Conservation (phyloP, 768 basidiomycete species). For the Sporobolomyces phaffii region DNA sequence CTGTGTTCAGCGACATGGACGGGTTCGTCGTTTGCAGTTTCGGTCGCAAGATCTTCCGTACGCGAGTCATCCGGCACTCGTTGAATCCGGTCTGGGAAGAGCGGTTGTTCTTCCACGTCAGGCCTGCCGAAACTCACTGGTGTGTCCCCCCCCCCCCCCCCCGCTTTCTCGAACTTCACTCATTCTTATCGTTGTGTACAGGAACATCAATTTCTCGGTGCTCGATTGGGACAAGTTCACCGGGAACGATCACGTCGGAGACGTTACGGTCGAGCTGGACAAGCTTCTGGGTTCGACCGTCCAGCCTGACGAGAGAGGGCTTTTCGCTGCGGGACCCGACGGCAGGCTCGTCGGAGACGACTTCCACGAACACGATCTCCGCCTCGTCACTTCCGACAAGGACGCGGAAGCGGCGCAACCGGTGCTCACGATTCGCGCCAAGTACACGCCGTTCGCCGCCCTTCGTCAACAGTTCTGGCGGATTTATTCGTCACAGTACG, state of each 20-base stretch:
- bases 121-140: constrained; percentile 73
- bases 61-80: constrained; percentile 73
- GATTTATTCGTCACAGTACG: constrained; percentile 83
- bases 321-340: constrained; percentile 55
- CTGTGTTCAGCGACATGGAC: constrained; percentile 94
- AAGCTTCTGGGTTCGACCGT: constrained; percentile 65
- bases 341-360: constrained; percentile 52
- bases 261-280: constrained; percentile 63
- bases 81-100: constrained; percentile 89
- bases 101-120: constrained; percentile 89
- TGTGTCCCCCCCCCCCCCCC: constrained; percentile 42
- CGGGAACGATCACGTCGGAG: constrained; percentile 78
- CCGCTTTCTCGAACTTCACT: not conserved
- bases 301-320: constrained; percentile 55
- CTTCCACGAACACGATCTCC: constrained; percentile 69
- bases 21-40: constrained; percentile 94
- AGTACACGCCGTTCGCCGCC: constrained; percentile 83
- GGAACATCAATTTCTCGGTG: constrained; percentile 61
- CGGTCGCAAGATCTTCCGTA: constrained; percentile 84
- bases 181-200: not conserved
- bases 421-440: constrained; percentile 69
- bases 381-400: constrained; percentile 21
- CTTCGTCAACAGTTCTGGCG: constrained; percentile 43
- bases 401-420: constrained; percentile 74
- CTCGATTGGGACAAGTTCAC: constrained; percentile 92